A percentile compares a stretch with the other conserved stretches of the same genome.
These are phyloP conservation scores for Aspergillus hancockii DNA, from an alignment of 495 filamentous ascomycete genomes.

Conservation along the genomic window DNA sequence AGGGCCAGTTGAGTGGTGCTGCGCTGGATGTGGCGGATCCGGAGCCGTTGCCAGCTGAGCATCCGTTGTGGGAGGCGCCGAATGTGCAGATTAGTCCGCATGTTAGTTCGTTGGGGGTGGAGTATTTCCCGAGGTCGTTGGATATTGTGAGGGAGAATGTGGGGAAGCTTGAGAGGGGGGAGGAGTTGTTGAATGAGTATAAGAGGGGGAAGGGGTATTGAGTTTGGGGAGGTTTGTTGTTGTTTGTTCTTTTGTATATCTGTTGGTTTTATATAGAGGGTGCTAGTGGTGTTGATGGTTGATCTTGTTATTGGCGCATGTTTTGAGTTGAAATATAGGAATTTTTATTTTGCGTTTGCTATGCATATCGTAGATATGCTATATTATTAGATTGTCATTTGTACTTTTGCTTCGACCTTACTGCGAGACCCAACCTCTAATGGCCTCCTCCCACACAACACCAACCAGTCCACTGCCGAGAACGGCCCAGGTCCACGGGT, in stretches of 20 bases:
- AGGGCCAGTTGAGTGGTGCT: conserved; percentile 61
- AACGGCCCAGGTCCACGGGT: conserved; percentile 56
- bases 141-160: conserved; percentile 65
- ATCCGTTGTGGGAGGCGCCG: conserved; percentile 70
- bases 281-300: background rate
- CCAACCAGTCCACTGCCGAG: conserved; percentile 43
- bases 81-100: conserved; percentile 82
- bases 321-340: background rate
- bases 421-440: conserved; percentile 15
- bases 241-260: background rate
- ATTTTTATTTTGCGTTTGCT: background rate
- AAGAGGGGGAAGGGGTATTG: conserved; percentile 51
- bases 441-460: conserved; percentile 28
- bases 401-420: background rate
- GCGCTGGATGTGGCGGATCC: conserved; percentile 85
- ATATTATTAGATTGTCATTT: background rate
- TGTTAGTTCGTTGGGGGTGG: conserved; percentile 61
- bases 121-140: conserved; percentile 61
- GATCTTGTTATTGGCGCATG: background rate
- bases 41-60: conserved; percentile 71
- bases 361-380: background rate
- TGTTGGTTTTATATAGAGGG: background rate
- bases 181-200: conserved; percentile 67
- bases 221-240: too few species aligned
- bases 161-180: conserved; percentile 55